Conservation (phyloP, 371 early-diverging fungal genomes). For the Mortierella sp. region DNA sequence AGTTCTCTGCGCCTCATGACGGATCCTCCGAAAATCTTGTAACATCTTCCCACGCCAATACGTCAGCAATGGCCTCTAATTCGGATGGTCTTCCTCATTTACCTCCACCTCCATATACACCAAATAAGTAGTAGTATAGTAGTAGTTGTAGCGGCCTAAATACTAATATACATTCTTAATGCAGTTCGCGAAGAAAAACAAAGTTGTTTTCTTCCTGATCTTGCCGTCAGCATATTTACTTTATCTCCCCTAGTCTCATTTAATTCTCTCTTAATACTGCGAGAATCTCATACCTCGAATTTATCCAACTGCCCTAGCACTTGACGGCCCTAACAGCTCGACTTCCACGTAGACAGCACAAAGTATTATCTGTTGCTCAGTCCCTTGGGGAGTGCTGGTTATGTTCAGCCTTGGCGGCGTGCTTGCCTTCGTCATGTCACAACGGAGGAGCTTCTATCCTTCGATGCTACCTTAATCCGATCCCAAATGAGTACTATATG, state of each 20-base stretch:
- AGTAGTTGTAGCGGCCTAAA: too few species aligned
- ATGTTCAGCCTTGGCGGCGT: neutral
- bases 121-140: constrained; percentile 8
- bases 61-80: neutral
- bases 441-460: neutral
- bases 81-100: neutral
- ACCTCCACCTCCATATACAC: constrained; percentile 36
- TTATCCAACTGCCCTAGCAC: too few species aligned
- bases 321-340: too few species aligned
- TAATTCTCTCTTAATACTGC: neutral
- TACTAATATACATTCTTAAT: too few species aligned
- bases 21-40: neutral
- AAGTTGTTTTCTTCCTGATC: too few species aligned
- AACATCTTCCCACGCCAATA: neutral
- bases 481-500: neutral
- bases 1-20: neutral
- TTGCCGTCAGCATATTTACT: neutral
- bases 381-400: neutral
- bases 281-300: too few species aligned
- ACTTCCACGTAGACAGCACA: too few species aligned
- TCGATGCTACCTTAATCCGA: neutral
- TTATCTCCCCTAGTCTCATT: neutral
- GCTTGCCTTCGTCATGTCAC: neutral
- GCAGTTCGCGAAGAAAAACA: too few species aligned
- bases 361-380: too few species aligned